These are phyloP conservation scores for Fraxinus velutina DNA, from an alignment of 305 asterid species.

Conservation along the genomic window DNA sequence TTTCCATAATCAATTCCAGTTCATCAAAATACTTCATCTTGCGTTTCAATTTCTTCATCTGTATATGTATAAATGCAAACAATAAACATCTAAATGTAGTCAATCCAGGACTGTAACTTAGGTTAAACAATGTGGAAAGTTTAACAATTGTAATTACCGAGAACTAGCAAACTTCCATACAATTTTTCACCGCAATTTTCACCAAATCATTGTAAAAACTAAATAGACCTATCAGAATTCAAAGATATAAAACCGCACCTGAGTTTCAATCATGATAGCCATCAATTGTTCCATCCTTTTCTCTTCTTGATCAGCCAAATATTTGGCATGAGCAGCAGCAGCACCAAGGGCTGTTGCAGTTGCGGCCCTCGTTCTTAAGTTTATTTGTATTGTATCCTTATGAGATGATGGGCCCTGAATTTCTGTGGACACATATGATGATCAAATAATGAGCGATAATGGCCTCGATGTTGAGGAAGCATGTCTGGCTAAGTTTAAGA, in stretches of 20 bases:
- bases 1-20: slow-evolving; percentile 60
- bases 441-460: slow-evolving; percentile 3
- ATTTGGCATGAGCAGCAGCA: slow-evolving; percentile 86
- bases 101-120: not conserved
- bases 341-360: slow-evolving; percentile 84
- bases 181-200: not conserved
- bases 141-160: not conserved
- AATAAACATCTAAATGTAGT: not conserved
- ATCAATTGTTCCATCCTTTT: slow-evolving; percentile 68
- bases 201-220: not conserved
- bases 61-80: slow-evolving; percentile 16
- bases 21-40: slow-evolving; percentile 63
- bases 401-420: slow-evolving; percentile 29
- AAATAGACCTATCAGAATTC: not conserved
- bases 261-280: slow-evolving; percentile 64
- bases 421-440: slow-evolving; percentile 34
- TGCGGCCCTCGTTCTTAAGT: slow-evolving; percentile 74
- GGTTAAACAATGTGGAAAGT: not conserved
- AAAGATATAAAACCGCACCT: slow-evolving; percentile 42
- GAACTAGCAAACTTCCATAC: not conserved
- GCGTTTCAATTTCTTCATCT: slow-evolving; percentile 63
- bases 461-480: not conserved
- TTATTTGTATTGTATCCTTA: slow-evolving; percentile 58
- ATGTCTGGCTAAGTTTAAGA: not conserved
- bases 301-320: slow-evolving; percentile 92